Base-by-base conservation (phyloP, 208 protist species). In the Endotrypanum monterogeii region DNA sequence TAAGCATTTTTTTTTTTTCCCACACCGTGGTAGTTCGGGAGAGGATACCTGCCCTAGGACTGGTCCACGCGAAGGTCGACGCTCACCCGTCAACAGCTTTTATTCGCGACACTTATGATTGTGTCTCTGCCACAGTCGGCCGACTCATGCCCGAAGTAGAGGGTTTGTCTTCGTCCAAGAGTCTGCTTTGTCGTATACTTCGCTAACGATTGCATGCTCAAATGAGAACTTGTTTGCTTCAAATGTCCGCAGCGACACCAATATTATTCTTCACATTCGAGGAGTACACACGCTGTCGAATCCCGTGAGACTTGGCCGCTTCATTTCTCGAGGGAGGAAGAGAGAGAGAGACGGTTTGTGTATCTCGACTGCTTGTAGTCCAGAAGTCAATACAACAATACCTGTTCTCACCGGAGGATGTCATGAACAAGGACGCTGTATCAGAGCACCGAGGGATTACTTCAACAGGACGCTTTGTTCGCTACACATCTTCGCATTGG, bases 301-400 rank as follows among this genome's bases (percentile, higher is more conserved):
- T 66, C 44, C 74, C 72, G n/a, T 73, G 67, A 57, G 48, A 12
- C 18, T 73, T 66, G 67, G 35, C 74, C 23, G 68, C 74, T 8
- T 30, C 60, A 2, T 69, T 51, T 23, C 62, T n/a, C n/a, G n/a
- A n/a, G n/a, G n/a, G n/a, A n/a, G n/a, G n/a, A n/a, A n/a, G n/a
- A n/a, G n/a, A 63, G 44, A 73, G 58, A 25, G n/a, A 20, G 51
- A 11, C 48, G 25, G 73, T 11, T 79, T 51, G 51, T 73, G 35
- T 46, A 23, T 30, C 35, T 79, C 8, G 37, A 54, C 41, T 73
- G 61, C 41, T 5, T 66, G 23, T 73, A 67, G 67, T n/a, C n/a
- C 68, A n/a, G 74, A 66, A n/a, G 41, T 68, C 25, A 67, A 73
- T 28, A 60, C 37, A 14, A 50, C 35, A 20, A 46, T 48, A 2